A percentile compares a stretch with the other conserved stretches of the same genome.
Conservation (phyloP, 2,329 filamentous ascomycete species). For the Cercospora sojina region DNA sequence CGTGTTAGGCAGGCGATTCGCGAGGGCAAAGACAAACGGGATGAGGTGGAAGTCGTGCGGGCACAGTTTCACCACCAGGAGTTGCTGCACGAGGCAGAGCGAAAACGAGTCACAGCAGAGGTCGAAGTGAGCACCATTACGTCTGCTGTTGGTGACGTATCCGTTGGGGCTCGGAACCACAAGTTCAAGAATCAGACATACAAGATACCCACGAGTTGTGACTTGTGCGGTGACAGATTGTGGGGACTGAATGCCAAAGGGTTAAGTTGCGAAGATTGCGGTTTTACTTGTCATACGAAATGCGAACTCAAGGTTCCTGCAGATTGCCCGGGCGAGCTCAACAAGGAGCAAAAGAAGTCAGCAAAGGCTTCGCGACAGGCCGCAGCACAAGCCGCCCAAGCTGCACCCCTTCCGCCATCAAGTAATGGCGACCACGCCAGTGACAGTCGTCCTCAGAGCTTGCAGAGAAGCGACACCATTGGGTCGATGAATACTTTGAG, state of each 20-base stretch:
- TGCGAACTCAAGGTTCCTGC: slow-evolving; percentile 98
- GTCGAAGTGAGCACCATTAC: slow-evolving; percentile 93
- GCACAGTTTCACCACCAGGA: slow-evolving; percentile 84
- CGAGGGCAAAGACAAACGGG: slow-evolving; percentile 82
- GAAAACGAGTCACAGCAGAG: slow-evolving; percentile 81
- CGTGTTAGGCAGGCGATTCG: slow-evolving; percentile 71
- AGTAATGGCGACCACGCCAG: slow-evolving; percentile 31
- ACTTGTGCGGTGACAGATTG: slow-evolving; percentile 92
- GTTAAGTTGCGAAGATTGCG: slow-evolving; percentile 92
- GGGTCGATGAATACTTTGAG: slow-evolving; percentile 72
- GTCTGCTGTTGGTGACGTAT: slow-evolving; percentile 86
- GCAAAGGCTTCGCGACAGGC: slow-evolving; percentile 84
- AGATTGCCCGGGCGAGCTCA: slow-evolving; percentile 89
- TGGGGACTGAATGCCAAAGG: slow-evolving; percentile 97
- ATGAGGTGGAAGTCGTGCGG: slow-evolving; percentile 80
- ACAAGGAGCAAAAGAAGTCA: slow-evolving; percentile 93
- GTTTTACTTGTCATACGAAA: slow-evolving; percentile 97
- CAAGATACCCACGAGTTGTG: slow-evolving; percentile 98
- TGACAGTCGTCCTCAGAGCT: slow-evolving; percentile 55
- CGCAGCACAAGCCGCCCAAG: slow-evolving; percentile 59
- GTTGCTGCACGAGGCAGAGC: slow-evolving; percentile 77
- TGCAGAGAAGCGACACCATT: slow-evolving; percentile 83
- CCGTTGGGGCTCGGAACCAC: slow-evolving; percentile 87
- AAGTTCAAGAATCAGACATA: slow-evolving; percentile 99
- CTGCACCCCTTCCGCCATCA: slow-evolving; percentile 23